Conservation (phyloP, 2,329 filamentous ascomycete species). For the Amauroascus verrucosus region DNA sequence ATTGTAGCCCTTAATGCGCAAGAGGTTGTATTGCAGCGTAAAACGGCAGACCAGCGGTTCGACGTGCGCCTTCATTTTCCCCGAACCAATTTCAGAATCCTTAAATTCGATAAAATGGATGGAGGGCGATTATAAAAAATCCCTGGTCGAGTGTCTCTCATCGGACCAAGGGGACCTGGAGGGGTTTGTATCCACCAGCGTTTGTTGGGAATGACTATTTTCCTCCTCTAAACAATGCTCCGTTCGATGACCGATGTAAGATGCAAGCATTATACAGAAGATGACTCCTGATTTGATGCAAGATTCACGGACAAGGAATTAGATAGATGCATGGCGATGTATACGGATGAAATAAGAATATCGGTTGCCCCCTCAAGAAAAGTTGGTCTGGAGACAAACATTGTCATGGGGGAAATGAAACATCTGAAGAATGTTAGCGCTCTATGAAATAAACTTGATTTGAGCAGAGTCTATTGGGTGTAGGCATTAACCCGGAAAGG, state of each 20-base stretch:
- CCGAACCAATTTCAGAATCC: conserved; percentile 34
- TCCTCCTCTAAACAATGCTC: not conserved
- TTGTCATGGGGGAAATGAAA: not conserved
- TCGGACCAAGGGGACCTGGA: too few species aligned
- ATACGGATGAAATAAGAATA: not conserved
- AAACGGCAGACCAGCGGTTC: conserved; percentile 30
- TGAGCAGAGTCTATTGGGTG: too few species aligned
- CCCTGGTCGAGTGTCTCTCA: not conserved
- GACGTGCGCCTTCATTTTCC: conserved; percentile 52
- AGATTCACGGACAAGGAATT: not conserved
- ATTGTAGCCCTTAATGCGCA: conserved; percentile 44
- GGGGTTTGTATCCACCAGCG: too few species aligned
- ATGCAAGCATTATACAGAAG: not conserved
- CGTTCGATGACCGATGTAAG: not conserved
- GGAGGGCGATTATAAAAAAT: not conserved
- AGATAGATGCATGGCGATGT: not conserved
- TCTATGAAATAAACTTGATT: not conserved
- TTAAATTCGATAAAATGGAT: not conserved
- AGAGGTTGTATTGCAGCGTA: conserved; percentile 51
- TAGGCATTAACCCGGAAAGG: too few species aligned
- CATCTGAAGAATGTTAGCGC: not conserved
- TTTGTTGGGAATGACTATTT: not conserved
- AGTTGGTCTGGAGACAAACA: not conserved
- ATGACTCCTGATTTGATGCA: not conserved
- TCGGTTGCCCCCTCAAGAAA: not conserved